Evolutionary conservation across 176 grass and related monocot genomes (phyloP), one percentile per base, ranked within the genome.

Genomic region (Raddia guianensis): DNA sequence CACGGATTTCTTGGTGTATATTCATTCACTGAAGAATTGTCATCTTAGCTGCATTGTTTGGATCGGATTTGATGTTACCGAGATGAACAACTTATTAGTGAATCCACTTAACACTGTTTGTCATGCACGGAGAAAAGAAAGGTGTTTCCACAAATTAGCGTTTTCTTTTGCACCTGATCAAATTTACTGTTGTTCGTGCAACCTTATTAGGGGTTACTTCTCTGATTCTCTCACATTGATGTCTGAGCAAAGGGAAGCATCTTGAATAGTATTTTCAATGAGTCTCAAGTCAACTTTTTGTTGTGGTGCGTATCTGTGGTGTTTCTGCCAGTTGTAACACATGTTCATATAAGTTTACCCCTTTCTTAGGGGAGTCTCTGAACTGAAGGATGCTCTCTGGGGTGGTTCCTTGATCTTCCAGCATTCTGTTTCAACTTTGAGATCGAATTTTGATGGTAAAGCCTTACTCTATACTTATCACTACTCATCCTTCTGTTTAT

Each of bases 401-500:
- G 83, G 70, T 56, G 79, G 86, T 83, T 79, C 83, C 0, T 80
- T 89, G 73, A 84, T 66, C 59, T 87, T 86, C 13, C 80, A 77
- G 54, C 76, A 84, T 64, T 84, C 84, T 74, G 49, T 84, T 81
- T 92, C 90, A 21, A 92, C 87, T 62, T 89, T 80, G 14, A 80
- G 83, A 32, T 49, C 79, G 49, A 84, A 73, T 82, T 8, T 64
- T 85, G 76, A 84, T 47, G 87, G 90, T 92, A 72, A 70, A 73
- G 8, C 4, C 33, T 47, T 76, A 44, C 49, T 53, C 21, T 72
- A 10, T 54, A 53, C 19, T 61, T 80, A 35, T 68, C 75, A 7
- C 49, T 61, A 76, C 18, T 64, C 54, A 51, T 0, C 34, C 19
- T 61, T 70, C 32, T 70, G 16, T 11, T 33, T 33, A 7, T 55